A percentile compares a stretch with the other conserved stretches of the same genome.
Conservation (phyloP, 192 early-diverging fungal species). For the Gonapodya prolifera region DNA sequence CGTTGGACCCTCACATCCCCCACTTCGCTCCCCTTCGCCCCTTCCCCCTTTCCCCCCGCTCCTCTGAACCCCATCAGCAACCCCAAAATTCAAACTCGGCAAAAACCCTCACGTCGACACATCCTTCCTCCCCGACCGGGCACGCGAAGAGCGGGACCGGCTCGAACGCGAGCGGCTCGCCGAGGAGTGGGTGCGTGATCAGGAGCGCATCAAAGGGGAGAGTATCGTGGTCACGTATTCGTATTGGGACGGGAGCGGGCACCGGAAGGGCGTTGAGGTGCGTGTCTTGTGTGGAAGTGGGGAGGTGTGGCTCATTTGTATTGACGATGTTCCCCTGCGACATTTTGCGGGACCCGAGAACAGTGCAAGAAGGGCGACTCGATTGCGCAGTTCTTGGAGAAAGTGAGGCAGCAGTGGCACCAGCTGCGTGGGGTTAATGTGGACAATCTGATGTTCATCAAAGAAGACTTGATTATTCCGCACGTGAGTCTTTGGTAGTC, state of each 20-base stretch:
- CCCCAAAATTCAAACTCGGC: conserved; percentile 24
- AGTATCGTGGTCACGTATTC: conserved; percentile 75
- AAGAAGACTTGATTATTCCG: conserved; percentile 93
- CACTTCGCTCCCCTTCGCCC: too few species aligned
- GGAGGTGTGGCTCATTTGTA: not conserved
- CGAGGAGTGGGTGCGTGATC: conserved; percentile 68
- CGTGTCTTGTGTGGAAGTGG: not conserved
- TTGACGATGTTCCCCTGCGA: not conserved
- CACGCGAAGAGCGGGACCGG: conserved; percentile 69
- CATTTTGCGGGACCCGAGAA: too few species aligned
- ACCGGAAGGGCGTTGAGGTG: conserved; percentile 65
- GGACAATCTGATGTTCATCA: conserved; percentile 82
- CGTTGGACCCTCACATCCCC: too few species aligned
- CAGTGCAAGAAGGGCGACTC: conserved; percentile 75
- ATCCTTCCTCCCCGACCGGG: conserved; percentile 79
- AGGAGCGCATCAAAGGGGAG: conserved; percentile 76
- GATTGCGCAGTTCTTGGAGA: conserved; percentile 74
- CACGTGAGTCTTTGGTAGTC: conserved; percentile 42
- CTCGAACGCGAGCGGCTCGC: conserved; percentile 57
- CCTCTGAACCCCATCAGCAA: conserved; percentile 20
- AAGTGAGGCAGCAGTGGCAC: conserved; percentile 66
- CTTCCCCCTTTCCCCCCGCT: too few species aligned
- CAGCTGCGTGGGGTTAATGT: conserved; percentile 67
- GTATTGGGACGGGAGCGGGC: conserved; percentile 95
- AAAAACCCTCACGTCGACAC: conserved; percentile 90